Evolutionary conservation across 805 yeast species (phyloP), one percentile per base, ranked within the genome.

Genomic region (Pichia exigua): DNA sequence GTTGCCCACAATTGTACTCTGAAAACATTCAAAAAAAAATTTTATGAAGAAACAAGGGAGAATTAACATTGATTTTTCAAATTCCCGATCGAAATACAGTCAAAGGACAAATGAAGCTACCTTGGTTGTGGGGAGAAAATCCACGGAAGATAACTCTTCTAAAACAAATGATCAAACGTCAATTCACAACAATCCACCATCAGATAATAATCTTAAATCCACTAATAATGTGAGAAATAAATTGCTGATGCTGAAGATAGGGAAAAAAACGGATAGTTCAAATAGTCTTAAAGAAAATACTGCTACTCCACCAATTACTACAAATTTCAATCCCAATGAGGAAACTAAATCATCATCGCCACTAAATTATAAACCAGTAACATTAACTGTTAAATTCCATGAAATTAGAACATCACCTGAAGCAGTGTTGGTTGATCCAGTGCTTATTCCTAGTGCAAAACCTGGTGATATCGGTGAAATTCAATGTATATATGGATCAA

Each of bases 381-480:
- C 70, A 47, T 52, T 77, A 54, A 73, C 75, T 7, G 82, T 68
- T 15, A 59, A 61, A 74, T 76, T 87, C 58, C 97, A 91, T 61
- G 96, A 90, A 55, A 58, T 77, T 4, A 68, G 87, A 24, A 71
- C 76, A 0, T 78, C 82, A 1, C 43, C 70, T 1, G 82, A 81
- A 39, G 79, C 78, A 39, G 86, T 90, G 2, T 64, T 85, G 45
- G 61, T 90, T 1, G 91, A 88, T 61, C 66, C 82, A 20, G 61
- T 71, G 0, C 68, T 79, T 4, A 57, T 87, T 0, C 85, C 87
- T 0, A 85, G 84, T 0, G 78, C 87, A 1, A 71, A 72, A 49
- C 81, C 75, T n/a, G 96, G 95, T 18, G 87, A 85, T 60, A 67
- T 87, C 9, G 91, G 88, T 22, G 95, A 88, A 64, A 60, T 86